Conservation (phyloP, 495 filamentous ascomycete species). For the Lichenothelia convexa region DNA sequence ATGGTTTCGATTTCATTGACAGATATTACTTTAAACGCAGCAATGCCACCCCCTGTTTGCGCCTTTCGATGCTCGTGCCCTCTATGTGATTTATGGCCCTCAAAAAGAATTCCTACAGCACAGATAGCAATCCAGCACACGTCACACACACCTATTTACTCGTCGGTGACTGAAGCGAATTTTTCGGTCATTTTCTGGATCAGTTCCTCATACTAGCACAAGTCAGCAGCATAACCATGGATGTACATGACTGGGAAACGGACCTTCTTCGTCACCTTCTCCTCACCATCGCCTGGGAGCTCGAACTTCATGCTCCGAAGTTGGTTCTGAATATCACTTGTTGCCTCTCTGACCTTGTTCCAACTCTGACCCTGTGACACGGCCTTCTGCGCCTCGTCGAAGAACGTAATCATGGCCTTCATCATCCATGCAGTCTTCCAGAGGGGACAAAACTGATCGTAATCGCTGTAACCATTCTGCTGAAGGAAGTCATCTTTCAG, state of each 20-base stretch:
- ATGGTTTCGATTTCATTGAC: no score
- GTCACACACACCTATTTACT: slow-evolving; percentile 34
- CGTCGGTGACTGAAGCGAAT: slow-evolving; percentile 84
- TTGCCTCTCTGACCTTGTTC: slow-evolving; percentile 81
- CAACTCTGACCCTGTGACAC: slow-evolving; percentile 76
- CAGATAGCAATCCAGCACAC: no score
- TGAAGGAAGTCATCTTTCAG: slow-evolving; percentile 98
- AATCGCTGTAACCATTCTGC: slow-evolving; percentile 97
- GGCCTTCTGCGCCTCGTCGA: slow-evolving; percentile 94
- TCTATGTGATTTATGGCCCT: no score
- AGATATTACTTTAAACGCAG: no score
- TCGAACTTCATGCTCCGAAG: slow-evolving; percentile 94
- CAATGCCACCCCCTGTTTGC: no score
- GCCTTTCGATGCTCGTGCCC: no score
- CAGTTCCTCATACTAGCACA: slow-evolving; percentile 65
- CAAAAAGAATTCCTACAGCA: no score
- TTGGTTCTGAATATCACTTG: slow-evolving; percentile 61
- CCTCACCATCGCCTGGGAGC: slow-evolving; percentile 59
- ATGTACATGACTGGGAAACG: slow-evolving; percentile 4
- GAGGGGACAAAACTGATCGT: slow-evolving; percentile 95
- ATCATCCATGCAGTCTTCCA: slow-evolving; percentile 99
- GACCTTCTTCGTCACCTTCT: slow-evolving; percentile 62
- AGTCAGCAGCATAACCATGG: neutral
- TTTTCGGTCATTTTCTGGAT: slow-evolving; percentile 84
- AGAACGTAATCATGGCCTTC: slow-evolving; percentile 95